Evolutionary conservation across 257 asterid species (phyloP), one percentile per base, ranked within the genome.

Genomic region (Knoxia roxburghii): DNA sequence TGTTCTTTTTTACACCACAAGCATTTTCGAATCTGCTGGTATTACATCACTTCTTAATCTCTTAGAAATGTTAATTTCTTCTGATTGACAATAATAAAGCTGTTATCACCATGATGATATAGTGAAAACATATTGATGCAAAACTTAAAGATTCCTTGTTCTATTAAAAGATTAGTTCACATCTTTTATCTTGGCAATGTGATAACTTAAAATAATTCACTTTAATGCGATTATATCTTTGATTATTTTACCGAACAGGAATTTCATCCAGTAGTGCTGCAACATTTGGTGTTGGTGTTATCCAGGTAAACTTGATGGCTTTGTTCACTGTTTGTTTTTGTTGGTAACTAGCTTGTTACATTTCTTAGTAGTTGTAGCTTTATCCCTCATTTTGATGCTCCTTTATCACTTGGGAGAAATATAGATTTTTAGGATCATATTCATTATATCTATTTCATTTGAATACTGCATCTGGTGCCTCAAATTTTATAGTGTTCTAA

Each of bases 21-120:
- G 82, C 61, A 93, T 93, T 69, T 93, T 93, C 64, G 81, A 79
- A 76, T 80, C 99, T 59, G 95, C 97, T 46, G 99, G 99, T 92
- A 70, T 0, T 86, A 76, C 3, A 60, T 60, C 53, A 29, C 58
- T 29, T 27, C 26, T 29, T 21, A 7, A 65, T 17, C 14, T 10
- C 65, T 26, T 17, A 29, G 35, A 45, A 33, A 60, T 6, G n/a
- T 40, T 21, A 52, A 52, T 37, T 12, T 60, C 48, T 61, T 67
- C 45, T 58, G 48, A 49, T 24, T 67, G 55, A 41, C 52, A 39
- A n/a, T 13, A 51, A 35, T 33, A 56, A 20, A 64, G 20, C 43
- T 56, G 55, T 12, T 40, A 32, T 15, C 21, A 48, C 48, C 32
- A 65, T 27, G 5, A 50, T 32, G 51, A 33, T 2, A 50, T 55